Evolutionary conservation across 805 yeast genomes (phyloP).

Genomic region (Metschnikowia proteae): DNA sequence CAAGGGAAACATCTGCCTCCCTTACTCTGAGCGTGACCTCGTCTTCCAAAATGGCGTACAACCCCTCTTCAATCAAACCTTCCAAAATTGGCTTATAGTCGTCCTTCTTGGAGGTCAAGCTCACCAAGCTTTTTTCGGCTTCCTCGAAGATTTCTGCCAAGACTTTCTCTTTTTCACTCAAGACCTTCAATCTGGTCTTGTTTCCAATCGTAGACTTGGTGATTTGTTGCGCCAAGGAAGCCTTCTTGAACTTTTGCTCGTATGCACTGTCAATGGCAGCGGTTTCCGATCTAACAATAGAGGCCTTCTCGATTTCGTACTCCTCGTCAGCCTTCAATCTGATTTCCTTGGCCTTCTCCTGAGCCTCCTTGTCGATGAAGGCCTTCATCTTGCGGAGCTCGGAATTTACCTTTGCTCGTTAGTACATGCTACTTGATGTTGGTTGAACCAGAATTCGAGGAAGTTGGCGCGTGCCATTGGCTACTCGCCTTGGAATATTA

Average conservation of each 20-base stretch:
- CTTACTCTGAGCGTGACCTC: constrained; percentile 62
- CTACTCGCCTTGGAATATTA: not conserved
- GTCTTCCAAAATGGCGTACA: constrained; percentile 70
- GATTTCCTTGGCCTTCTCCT: constrained; percentile 96
- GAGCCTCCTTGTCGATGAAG: constrained; percentile 98
- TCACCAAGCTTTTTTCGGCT: constrained; percentile 60
- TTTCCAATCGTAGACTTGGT: constrained; percentile 92
- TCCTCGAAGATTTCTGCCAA: constrained; percentile 69
- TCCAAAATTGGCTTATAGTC: constrained; percentile 67
- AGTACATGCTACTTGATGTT: not conserved
- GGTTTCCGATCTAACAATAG: constrained; percentile 88
- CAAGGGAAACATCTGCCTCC: constrained; percentile 58
- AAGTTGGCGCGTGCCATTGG: not conserved
- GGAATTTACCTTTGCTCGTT: constrained; percentile 65
- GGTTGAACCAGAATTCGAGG: not conserved
- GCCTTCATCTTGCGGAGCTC: constrained; percentile 98
- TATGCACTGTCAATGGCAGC: constrained; percentile 79
- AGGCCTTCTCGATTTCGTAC: constrained; percentile 95
- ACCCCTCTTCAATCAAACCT: constrained; percentile 74
- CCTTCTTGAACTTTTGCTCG: constrained; percentile 84
- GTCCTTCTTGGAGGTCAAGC: constrained; percentile 49
- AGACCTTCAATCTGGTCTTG: constrained; percentile 88
- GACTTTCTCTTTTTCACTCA: constrained; percentile 76
- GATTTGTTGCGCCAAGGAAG: constrained; percentile 89
- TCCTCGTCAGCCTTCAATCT: constrained; percentile 96